Evolutionary conservation across 2,329 filamentous ascomycete genomes (phyloP).

Genomic region (Onygenales sp.): DNA sequence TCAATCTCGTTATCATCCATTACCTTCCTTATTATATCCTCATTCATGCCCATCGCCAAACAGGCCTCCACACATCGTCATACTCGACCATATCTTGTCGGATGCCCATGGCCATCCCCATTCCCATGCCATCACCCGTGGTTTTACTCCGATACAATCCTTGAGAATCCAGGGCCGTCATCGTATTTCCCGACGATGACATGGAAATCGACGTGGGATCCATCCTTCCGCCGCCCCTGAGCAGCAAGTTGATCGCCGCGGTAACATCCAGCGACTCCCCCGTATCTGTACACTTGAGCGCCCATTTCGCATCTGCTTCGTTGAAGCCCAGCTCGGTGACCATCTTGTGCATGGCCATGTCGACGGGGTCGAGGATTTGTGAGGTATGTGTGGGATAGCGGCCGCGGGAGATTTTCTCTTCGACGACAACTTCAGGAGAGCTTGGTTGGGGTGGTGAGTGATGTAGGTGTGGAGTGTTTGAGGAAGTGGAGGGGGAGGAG

Average conservation of each 20-base stretch:
- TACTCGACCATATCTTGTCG: background rate
- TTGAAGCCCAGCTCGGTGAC: conserved; percentile 51
- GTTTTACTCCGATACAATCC: background rate
- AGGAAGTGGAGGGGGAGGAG: background rate
- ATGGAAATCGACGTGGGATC: conserved; percentile 5
- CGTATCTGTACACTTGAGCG: conserved; percentile 49
- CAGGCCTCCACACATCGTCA: conserved; percentile 13
- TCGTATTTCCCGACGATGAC: background rate
- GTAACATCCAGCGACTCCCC: conserved; percentile 51
- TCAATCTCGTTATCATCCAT: background rate
- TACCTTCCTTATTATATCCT: background rate
- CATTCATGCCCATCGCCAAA: conserved; percentile 31
- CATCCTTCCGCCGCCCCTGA: conserved; percentile 26
- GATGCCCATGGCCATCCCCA: background rate
- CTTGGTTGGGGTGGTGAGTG: background rate
- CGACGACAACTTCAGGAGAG: conserved; percentile 7
- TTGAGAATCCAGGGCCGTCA: no score
- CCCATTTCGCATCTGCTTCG: conserved; percentile 45
- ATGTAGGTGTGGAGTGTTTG: background rate
- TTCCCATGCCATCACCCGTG: conserved; percentile 1
- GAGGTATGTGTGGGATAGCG: conserved; percentile 17
- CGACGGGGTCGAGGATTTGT: conserved; percentile 43
- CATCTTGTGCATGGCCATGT: conserved; percentile 47
- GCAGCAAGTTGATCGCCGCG: conserved; percentile 47
- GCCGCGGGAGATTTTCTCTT: conserved; percentile 13